A percentile compares a stretch with the other conserved stretches of the same genome.
Conservation (phyloP, 495 filamentous ascomycete species). For the Penicillium pulvis region DNA sequence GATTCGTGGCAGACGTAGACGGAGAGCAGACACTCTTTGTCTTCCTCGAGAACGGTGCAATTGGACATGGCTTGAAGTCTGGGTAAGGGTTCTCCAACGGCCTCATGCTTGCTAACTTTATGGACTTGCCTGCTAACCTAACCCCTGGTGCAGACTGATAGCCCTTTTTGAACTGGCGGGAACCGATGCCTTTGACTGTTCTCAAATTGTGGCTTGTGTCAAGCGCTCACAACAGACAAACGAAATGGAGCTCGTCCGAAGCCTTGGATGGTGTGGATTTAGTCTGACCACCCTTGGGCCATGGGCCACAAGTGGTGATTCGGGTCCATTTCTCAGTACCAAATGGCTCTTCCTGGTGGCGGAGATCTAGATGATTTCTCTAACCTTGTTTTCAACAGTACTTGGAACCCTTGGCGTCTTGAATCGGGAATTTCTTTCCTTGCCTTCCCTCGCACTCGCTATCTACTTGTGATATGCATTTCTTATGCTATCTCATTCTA, state of each 20-base stretch:
- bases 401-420: neutral
- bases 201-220: constrained; percentile 77
- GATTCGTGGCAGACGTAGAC: constrained; percentile 67
- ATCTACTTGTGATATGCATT: neutral
- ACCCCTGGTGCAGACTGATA: constrained; percentile 63
- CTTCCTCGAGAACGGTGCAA: constrained; percentile 74
- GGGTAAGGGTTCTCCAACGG: constrained; percentile 60
- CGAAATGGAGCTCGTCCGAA: constrained; percentile 66
- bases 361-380: constrained; percentile 52
- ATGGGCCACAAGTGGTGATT: constrained; percentile 56
- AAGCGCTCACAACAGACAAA: constrained; percentile 64
- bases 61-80: constrained; percentile 78
- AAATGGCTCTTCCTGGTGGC: constrained; percentile 85
- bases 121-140: constrained; percentile 11
- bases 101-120: neutral
- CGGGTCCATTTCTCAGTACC: constrained; percentile 59
- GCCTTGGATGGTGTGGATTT: constrained; percentile 92
- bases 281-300: constrained; percentile 73
- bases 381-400: neutral
- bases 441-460: neutral
- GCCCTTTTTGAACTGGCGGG: constrained; percentile 84
- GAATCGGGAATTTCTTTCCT: neutral
- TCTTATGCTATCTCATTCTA: neutral
- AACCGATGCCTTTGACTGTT: constrained; percentile 68
- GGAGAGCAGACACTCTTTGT: constrained; percentile 77